Conservation (phyloP, 805 yeast genomes). For the Kodamaea restingae region DNA sequence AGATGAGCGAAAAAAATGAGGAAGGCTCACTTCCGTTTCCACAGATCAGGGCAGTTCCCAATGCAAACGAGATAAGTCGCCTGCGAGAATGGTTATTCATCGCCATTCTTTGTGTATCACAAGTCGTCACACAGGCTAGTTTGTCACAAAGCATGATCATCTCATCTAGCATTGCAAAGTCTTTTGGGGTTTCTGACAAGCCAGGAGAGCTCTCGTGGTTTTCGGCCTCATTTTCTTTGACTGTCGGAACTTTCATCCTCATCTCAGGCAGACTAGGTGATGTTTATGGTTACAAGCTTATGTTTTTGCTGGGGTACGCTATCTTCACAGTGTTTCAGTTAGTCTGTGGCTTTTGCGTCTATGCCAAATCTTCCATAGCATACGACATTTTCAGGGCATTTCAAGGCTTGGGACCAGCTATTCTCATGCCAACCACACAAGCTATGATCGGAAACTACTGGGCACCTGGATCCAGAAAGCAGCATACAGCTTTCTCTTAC, state of each 20-base stretch:
- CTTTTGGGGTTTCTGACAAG: slow-evolving; percentile 21
- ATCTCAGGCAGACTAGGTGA: slow-evolving; percentile 34
- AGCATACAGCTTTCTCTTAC: slow-evolving; percentile 22
- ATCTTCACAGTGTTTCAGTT: slow-evolving; percentile 22
- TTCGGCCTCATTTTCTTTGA: slow-evolving; percentile 30
- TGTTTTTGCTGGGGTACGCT: slow-evolving; percentile 24
- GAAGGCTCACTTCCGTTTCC: neutral
- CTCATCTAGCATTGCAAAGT: slow-evolving; percentile 16
- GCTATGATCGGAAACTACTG: slow-evolving; percentile 31
- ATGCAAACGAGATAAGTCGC: slow-evolving; percentile 20
- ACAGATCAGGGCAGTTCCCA: slow-evolving; percentile 2
- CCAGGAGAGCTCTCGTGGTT: slow-evolving; percentile 36
- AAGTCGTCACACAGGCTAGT: slow-evolving; percentile 28
- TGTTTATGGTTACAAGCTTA: slow-evolving; percentile 29
- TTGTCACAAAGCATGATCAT: slow-evolving; percentile 27
- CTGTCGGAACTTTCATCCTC: slow-evolving; percentile 35
- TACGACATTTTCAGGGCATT: slow-evolving; percentile 29
- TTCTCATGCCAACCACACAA: slow-evolving; percentile 32
- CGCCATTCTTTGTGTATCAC: slow-evolving; percentile 23
- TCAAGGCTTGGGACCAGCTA: slow-evolving; percentile 35
- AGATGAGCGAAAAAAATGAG: no score
- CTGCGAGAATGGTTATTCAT: slow-evolving; percentile 22
- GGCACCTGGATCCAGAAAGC: slow-evolving; percentile 19
- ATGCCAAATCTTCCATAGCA: slow-evolving; percentile 19
- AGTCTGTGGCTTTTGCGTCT: slow-evolving; percentile 25